Evolutionary conservation across 495 filamentous ascomycete genomes (phyloP).

Genomic region (Clohesyomyces aquaticus): DNA sequence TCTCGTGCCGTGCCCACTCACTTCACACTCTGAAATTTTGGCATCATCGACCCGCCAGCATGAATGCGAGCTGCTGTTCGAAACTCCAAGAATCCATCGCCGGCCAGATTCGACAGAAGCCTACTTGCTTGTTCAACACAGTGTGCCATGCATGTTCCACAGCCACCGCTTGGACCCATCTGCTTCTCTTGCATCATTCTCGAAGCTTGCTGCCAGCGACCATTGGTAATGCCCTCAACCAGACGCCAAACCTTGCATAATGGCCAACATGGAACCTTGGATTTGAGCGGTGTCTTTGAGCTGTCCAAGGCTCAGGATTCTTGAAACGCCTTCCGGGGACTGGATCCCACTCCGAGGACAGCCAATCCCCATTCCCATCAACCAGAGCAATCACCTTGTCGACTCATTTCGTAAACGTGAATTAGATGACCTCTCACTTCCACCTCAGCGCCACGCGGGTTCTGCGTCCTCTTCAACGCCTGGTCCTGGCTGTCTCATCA

Average conservation of each 20-base stretch:
- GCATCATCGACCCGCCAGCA: background rate
- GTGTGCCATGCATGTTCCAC: background rate
- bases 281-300: too few relatives aligned
- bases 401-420: background rate
- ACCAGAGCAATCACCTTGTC: background rate
- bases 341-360: background rate
- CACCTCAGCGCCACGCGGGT: background rate
- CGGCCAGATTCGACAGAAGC: background rate
- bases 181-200: background rate
- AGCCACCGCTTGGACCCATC: background rate
- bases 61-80: background rate
- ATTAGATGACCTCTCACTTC: background rate
- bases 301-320: background rate
- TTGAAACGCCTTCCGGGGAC: background rate
- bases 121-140: background rate
- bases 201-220: too few relatives aligned
- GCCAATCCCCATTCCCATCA: too few relatives aligned
- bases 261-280: too few relatives aligned
- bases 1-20: background rate
- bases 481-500: background rate
- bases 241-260: background rate
- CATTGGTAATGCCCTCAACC: too few relatives aligned
- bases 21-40: too few relatives aligned
- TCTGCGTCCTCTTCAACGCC: background rate
- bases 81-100: background rate